Evolutionary conservation across 495 filamentous ascomycete genomes (phyloP).

Genomic region (Apiosordaria backusii): DNA sequence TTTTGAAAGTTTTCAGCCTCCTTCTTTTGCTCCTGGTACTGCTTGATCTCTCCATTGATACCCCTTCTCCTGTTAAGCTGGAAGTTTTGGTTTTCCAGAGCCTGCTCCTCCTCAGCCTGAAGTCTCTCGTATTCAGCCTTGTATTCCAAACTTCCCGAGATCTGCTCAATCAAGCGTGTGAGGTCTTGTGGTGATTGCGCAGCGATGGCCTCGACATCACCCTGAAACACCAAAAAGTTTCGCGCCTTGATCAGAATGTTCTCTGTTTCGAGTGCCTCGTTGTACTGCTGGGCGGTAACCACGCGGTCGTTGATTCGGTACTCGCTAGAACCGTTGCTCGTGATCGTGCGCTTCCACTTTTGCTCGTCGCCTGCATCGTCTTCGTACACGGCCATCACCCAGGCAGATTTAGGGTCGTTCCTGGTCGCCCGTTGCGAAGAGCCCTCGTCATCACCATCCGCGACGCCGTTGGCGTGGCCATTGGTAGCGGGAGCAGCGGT

Average conservation of each 20-base stretch:
- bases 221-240: slow-evolving; percentile 98
- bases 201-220: slow-evolving; percentile 97
- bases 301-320: slow-evolving; percentile 92
- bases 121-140: slow-evolving; percentile 92
- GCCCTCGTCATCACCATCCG: slow-evolving; percentile 54
- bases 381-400: slow-evolving; percentile 99
- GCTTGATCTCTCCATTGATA: slow-evolving; percentile 97
- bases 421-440: slow-evolving; percentile 52
- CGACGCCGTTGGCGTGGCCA: slow-evolving; percentile 51
- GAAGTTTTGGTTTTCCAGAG: slow-evolving; percentile 80
- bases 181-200: slow-evolving; percentile 89
- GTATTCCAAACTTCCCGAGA: slow-evolving; percentile 92
- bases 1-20: slow-evolving; percentile 89
- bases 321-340: slow-evolving; percentile 81
- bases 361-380: slow-evolving; percentile 96
- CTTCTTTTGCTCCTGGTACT: slow-evolving; percentile 94
- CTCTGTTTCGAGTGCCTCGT: slow-evolving; percentile 85
- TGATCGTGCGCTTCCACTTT: slow-evolving; percentile 92
- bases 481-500: slow-evolving; percentile 58
- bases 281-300: slow-evolving; percentile 89
- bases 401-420: slow-evolving; percentile 84
- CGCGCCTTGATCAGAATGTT: slow-evolving; percentile 97
- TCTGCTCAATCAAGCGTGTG: slow-evolving; percentile 95
- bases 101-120: slow-evolving; percentile 79
- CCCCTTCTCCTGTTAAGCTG: slow-evolving; percentile 83